Percentiles rank a stretch among this genome's conserved stretches.
phyloP scores from a whole-genome alignment of 2,329 filamentous ascomycete genomes.

The Cercospora nicotianae region DNA sequence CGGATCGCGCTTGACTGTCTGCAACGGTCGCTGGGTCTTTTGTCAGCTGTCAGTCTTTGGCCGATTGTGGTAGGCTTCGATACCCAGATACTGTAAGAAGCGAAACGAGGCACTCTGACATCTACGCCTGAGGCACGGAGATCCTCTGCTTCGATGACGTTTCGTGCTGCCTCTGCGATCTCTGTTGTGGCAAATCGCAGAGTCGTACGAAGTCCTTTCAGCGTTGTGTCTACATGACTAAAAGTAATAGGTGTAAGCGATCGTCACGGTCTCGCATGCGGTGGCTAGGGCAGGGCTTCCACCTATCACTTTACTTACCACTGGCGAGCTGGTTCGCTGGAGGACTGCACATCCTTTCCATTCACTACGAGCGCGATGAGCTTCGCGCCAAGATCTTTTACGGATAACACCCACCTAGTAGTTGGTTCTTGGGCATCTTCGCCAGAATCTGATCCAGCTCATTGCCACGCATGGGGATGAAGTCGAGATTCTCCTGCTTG shows the following conservation, averaged over 20 bases:
- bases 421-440: conserved; percentile 18
- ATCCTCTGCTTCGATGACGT: conserved; percentile 20
- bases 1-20: conserved; percentile 26
- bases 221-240: conserved; percentile 20
- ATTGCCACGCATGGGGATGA: conserved; percentile 10
- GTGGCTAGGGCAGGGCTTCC: no score
- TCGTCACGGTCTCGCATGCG: no score
- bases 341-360: conserved; percentile 11
- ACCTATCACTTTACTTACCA: not conserved
- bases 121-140: conserved; percentile 15
- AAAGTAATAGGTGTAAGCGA: no score
- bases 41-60: not conserved
- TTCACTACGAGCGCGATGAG: conserved; percentile 9
- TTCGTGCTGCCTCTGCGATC: conserved; percentile 16
- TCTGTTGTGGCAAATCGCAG: conserved; percentile 12
- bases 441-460: conserved; percentile 14
- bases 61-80: not conserved
- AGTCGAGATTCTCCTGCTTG: conserved; percentile 18
- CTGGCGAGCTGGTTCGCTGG: conserved; percentile 22
- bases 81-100: conserved; percentile 25
- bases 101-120: conserved; percentile 22
- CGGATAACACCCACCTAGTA: conserved; percentile 14
- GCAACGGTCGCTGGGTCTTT: conserved; percentile 17
- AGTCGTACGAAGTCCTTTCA: conserved; percentile 18
- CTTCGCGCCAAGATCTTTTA: not conserved